Evolutionary conservation across 202 grass and related monocot species (phyloP), one percentile per base, ranked within the genome.

Genomic region (Saccharum hybrid): DNA sequence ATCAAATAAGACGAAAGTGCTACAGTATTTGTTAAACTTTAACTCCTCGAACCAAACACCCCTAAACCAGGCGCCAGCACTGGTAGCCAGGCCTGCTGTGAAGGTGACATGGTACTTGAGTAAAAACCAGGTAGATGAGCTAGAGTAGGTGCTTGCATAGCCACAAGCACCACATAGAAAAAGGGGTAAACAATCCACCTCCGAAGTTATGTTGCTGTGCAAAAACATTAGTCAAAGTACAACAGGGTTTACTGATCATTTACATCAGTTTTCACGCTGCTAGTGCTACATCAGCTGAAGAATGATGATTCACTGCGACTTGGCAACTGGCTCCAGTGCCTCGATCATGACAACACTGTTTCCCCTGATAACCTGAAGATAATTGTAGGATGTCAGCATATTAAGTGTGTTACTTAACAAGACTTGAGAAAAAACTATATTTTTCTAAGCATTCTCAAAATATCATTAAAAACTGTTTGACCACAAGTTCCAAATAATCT

Each of bases 261-360:
- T 82, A 87, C 73, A 88, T 61, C 69, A 69, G 76, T 86, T 89
- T 65, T 76, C 68, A 71, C 1, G 39, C 49, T 34, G 54, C 37
- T 38, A 71, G 26, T 10, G 22, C 10, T 40, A 63, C 5, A 31
- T 69, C 52, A 72, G 48, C 71, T 63, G 0, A 82, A 45, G 23
- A 80, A 36, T 8, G 3, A 46, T 66, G 38, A 21, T 48, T 84
- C 72, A 87, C 37, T 87, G 80, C 26, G 72, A 81, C 64, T 84
- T 93, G 19, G 68, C 84, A 14, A 98, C 85, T 0, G 95, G 95
- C 68, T 94, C 95, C 74, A 98, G 64, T 23, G 92, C 95, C 90
- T 98, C 95, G 14, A 98, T 98, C 95, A 98, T 94, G 34, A 91
- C 95, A 79, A 94, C 92, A 63, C 92, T 98, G 66, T 98, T 98